phyloP scores from a whole-genome alignment of 2,329 filamentous ascomycete species.

The Fusarium neocosmosporiellum region DNA sequence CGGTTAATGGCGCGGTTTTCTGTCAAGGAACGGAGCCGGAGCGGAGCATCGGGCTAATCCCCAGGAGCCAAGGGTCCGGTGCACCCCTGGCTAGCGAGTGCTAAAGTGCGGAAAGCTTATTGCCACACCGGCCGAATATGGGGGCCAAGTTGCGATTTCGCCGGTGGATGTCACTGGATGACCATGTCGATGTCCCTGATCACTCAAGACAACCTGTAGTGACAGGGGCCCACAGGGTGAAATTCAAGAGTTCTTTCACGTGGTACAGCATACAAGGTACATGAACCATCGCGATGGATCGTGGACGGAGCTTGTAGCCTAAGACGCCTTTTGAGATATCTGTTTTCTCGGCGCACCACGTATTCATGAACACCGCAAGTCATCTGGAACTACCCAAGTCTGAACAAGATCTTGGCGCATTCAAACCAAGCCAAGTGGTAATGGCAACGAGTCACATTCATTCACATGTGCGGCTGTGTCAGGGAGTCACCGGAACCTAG shows the following conservation, averaged over 20 bases:
- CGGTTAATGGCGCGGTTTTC: slow-evolving; percentile 3
- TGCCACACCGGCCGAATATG: background rate
- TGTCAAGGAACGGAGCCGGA: slow-evolving; percentile 6
- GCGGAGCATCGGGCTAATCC: background rate
- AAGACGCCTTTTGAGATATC: background rate
- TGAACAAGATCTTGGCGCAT: background rate
- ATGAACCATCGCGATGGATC: background rate
- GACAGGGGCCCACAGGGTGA: background rate
- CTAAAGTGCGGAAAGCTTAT: background rate
- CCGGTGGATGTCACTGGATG: background rate
- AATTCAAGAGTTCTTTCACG: background rate
- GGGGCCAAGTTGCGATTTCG: background rate
- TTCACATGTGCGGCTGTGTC: background rate
- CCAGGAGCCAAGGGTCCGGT: background rate
- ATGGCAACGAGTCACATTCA: background rate
- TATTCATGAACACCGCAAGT: background rate
- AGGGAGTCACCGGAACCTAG: background rate
- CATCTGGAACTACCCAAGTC: background rate
- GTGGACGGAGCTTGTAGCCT: background rate
- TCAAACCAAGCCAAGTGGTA: background rate
- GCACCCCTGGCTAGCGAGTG: slow-evolving; percentile 4
- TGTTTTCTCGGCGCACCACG: too few species aligned
- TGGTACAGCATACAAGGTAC: background rate
- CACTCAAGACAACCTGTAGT: background rate
- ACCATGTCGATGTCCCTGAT: background rate